Percentiles rank a stretch among this genome's conserved stretches.
Conservation (phyloP, 768 basidiomycete species). For the Panaeolus papilionaceus region DNA sequence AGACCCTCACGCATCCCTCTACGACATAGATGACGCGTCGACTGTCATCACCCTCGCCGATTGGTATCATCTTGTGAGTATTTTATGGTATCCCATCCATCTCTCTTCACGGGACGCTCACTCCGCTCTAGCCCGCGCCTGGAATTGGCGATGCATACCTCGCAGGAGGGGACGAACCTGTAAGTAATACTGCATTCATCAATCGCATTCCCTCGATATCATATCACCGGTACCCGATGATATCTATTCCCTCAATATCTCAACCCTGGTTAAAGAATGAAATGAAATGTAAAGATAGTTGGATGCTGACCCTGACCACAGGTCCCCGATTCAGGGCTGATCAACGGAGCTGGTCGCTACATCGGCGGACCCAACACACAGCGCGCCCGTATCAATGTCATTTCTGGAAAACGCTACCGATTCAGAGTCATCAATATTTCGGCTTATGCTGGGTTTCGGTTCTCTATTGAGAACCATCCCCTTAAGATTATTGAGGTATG, state of each 20-base stretch:
- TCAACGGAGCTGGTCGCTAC: constrained; percentile 51
- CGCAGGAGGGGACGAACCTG: constrained; percentile 27
- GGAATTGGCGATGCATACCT: constrained; percentile 26
- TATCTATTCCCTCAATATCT: no score
- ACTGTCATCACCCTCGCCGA: constrained; percentile 49
- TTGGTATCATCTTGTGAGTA: constrained; percentile 32
- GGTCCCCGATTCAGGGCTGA: constrained; percentile 23
- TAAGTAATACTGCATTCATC: constrained; percentile 3
- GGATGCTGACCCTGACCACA: not conserved
- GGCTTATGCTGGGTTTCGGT: constrained; percentile 49
- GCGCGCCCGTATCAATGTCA: constrained; percentile 47
- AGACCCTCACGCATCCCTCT: constrained; percentile 17
- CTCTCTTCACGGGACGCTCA: not conserved
- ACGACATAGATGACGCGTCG: constrained; percentile 30
- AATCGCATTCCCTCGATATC: not conserved
- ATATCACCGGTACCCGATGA: constrained; percentile 2
- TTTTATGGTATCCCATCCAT: not conserved
- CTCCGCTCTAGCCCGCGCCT: constrained; percentile 17
- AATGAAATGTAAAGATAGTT: no score
- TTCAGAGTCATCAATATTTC: constrained; percentile 55
- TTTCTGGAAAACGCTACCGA: constrained; percentile 49
- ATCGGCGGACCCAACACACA: constrained; percentile 38
- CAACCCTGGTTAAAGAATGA: no score
- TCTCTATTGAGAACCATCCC: constrained; percentile 46
- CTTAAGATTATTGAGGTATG: constrained; percentile 44